Conservation (phyloP, 1,139 yeast genomes). For the Candida glucosophila region DNA sequence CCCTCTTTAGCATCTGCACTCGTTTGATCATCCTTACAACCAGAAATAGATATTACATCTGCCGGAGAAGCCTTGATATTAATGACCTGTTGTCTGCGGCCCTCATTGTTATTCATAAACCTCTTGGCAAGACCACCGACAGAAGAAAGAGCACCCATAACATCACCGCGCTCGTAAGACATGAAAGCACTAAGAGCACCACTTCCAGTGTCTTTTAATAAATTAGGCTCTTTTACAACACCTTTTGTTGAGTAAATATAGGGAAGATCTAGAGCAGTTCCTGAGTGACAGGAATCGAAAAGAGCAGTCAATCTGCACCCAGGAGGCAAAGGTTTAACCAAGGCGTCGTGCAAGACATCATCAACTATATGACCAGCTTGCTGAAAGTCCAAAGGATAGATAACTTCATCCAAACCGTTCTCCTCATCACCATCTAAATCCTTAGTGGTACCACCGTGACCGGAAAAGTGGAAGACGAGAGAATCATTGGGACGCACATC, state of each 20-base stretch:
- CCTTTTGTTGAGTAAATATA: constrained; percentile 88
- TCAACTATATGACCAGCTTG: constrained; percentile 68
- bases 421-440: constrained; percentile 89
- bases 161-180: constrained; percentile 67
- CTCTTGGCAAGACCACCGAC: constrained; percentile 42
- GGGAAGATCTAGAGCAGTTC: constrained; percentile 84
- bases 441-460: constrained; percentile 83
- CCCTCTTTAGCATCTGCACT: constrained; percentile 76
- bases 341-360: constrained; percentile 73
- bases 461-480: constrained; percentile 80
- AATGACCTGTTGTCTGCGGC: constrained; percentile 22
- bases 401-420: constrained; percentile 82
- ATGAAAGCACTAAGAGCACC: constrained; percentile 66
- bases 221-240: constrained; percentile 78
- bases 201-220: constrained; percentile 75
- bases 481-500: constrained; percentile 86
- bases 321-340: constrained; percentile 69
- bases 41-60: constrained; percentile 78
- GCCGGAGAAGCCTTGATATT: constrained; percentile 74
- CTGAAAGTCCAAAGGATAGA: constrained; percentile 86
- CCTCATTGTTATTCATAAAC: constrained; percentile 18
- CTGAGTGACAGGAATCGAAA: constrained; percentile 91
- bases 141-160: constrained; percentile 40
- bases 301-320: constrained; percentile 86
- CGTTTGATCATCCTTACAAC: constrained; percentile 82